These are phyloP conservation scores for Austroboletus niveus DNA, from an alignment of 1,284 basidiomycete genomes.

Conservation along the genomic window DNA sequence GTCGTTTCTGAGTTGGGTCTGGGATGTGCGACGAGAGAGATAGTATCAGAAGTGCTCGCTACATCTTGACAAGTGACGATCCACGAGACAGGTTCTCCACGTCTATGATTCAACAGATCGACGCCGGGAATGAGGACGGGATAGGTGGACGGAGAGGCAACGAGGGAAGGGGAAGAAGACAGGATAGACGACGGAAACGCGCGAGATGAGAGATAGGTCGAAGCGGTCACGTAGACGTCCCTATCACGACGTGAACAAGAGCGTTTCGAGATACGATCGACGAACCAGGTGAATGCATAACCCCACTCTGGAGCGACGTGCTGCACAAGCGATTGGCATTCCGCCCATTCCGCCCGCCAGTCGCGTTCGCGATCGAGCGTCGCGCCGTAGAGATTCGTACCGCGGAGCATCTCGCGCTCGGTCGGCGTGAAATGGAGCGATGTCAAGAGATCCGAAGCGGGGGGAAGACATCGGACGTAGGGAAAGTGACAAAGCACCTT, in stretches of 20 bases:
- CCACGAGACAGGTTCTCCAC: conserved; percentile 77
- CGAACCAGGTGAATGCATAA: conserved; percentile 66
- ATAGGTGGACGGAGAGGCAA: conserved; percentile 51
- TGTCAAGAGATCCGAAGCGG: conserved; percentile 57
- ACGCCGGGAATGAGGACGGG: conserved; percentile 84
- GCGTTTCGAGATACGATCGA: background rate
- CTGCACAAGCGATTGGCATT: conserved; percentile 44
- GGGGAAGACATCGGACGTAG: conserved; percentile 72
- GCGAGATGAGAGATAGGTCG: conserved; percentile 80
- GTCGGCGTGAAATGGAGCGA: conserved; percentile 66
- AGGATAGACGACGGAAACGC: conserved; percentile 86
- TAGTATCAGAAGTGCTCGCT: background rate
- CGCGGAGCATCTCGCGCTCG: conserved; percentile 67
- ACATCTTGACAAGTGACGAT: conserved; percentile 46
- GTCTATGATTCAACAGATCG: conserved; percentile 82
- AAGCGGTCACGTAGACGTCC: conserved; percentile 66
- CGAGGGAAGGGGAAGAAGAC: conserved; percentile 52
- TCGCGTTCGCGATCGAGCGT: conserved; percentile 58
- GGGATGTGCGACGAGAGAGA: conserved; percentile 39
- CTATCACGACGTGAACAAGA: conserved; percentile 37
- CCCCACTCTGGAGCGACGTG: conserved; percentile 43
- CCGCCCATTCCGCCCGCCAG: conserved; percentile 60
- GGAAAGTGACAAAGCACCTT: conserved; percentile 47
- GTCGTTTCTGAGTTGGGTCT: background rate
- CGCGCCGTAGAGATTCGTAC: conserved; percentile 78